These are phyloP conservation scores for Leishmania martiniquensis DNA, from an alignment of 208 protist genomes.

Conservation along the genomic window DNA sequence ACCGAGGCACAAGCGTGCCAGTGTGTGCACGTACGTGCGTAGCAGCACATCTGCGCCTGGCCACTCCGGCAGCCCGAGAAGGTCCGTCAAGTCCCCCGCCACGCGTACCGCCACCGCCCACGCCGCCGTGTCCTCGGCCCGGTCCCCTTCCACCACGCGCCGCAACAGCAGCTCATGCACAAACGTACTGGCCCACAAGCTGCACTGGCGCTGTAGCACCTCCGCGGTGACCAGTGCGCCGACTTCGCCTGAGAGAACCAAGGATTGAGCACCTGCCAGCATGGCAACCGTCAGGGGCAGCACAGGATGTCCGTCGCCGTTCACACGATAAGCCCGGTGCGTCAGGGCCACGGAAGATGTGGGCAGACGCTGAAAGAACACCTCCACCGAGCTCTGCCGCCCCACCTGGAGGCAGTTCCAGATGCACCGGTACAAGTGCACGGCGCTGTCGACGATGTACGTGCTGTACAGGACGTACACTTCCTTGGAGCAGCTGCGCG, in stretches of 20 bases:
- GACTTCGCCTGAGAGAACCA: constrained; percentile 15
- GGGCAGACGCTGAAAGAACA: constrained; percentile 63
- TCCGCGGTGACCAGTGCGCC: constrained; percentile 22
- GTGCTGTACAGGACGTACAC: constrained; percentile 47
- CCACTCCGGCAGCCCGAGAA: constrained; percentile 75
- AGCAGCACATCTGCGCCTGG: constrained; percentile 76
- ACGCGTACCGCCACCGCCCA: constrained; percentile 45
- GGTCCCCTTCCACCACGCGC: constrained; percentile 15
- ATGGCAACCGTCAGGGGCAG: constrained; percentile 71
- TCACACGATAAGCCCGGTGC: constrained; percentile 37
- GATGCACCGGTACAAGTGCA: constrained; percentile 63
- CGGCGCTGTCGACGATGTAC: constrained; percentile 59
- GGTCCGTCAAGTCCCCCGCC: constrained; percentile 73
- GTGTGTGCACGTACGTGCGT: constrained; percentile 44
- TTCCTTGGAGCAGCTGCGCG: constrained; percentile 37
- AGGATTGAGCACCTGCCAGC: constrained; percentile 77
- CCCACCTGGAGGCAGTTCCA: constrained; percentile 70
- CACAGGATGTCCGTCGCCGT: constrained; percentile 40
- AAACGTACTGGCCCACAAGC: constrained; percentile 47
- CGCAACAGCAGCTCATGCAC: constrained; percentile 41
- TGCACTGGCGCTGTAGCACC: constrained; percentile 66
- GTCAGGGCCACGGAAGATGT: constrained; percentile 41
- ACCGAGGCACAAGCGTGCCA: constrained; percentile 42
- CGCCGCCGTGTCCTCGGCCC: constrained; percentile 40
- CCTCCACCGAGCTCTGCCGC: constrained; percentile 37